Base-by-base conservation (phyloP, 2,329 filamentous ascomycete genomes). In the Orbilia oligospora region DNA sequence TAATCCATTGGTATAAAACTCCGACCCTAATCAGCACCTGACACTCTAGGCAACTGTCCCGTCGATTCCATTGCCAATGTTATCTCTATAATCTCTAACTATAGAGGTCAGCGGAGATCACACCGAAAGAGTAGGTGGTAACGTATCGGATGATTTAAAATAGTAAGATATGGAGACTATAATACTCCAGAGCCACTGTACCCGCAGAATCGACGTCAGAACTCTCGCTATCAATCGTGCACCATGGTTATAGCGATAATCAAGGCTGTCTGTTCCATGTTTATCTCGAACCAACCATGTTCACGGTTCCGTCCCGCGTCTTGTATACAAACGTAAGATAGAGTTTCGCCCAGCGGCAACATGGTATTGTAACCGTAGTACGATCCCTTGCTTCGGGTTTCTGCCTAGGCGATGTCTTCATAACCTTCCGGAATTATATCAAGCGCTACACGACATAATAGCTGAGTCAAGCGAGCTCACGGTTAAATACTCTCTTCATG, bases 361-460 rank as follows among this genome's bases (percentile, higher is more conserved):
- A 71, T 24, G 70, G 51, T 33, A 46, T 27, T 67, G 51, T 33
- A 67, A 73, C 63, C 63, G 53, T 68, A 67, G 61, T 38, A 58
- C 33, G 24, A 18, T 16, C 22, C 63, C 71, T 36, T 41, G 65
- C 38, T 44, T 63, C 71, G 36, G 64, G 30, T 55, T 69, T 69
- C 64, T 76, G 71, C 71, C 71, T 76, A 65, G 71, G 55, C 71
- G 71, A 76, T 24, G 53, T 24, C 1, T 69, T 68, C 10, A 38
- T 53, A 76, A 76, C 71, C 71, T 76, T 76, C 71, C 71, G 69
- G 48, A 71, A 71, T 16, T n/a, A 61, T 20, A 44, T 12, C 33
- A 61, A 61, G 63, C 22, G 16, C 14, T 18, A 67, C 2, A 53
- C 46, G 24, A 51, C 6, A 38, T 22, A 58, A 38, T 30, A 38